Evolutionary conservation across 2,329 filamentous ascomycete species (phyloP), one percentile per base, ranked within the genome.

Genomic region (Clonostachys sp.): DNA sequence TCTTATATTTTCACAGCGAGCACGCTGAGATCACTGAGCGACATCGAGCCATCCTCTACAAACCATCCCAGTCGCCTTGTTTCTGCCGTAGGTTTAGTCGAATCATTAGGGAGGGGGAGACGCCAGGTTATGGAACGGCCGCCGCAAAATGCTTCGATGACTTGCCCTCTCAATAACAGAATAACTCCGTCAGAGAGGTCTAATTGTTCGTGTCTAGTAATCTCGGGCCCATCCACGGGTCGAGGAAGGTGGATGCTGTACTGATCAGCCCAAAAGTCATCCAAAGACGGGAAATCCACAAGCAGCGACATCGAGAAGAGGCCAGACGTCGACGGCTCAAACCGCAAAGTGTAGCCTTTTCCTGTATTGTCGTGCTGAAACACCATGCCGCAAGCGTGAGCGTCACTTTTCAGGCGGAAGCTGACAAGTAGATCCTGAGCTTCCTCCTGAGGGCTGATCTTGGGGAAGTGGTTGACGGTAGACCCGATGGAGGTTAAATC

Each of bases 221-320:
- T 51, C 24, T 67, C 64, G 9, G 64, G 63, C 1, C 64, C 64
- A 42, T 67, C 64, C 18, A 67, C 52, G 4, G 56, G 58, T 8
- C 61, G 56, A 6, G 59, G 60, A 14, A 63, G 53, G 30, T 65
- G 53, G 13, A 62, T 48, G 12, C 54, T 50, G 49, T 66, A 66
- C 49, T 65, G 64, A 43, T 66, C 63, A n/a, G 61, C 63, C 64
- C 64, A 67, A 50, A 66, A 66, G 50, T 67, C 63, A 50, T 67
- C 64, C 2, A 67, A 56, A 5, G 64, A 60, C 7, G 63, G 56
- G 34, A 61, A 58, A 46, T 64, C 61, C 6, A 57, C 57, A 34
- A 60, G 43, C 6, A 66, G 52, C n/a, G 52, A 45, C 34, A 65
- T 55, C 17, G 57, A 53, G 48, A 59, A 62, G 6, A 54, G 41